Evolutionary conservation across 352 stramenopile species (phyloP).

Genomic region (Phytophthora pinifolia): DNA sequence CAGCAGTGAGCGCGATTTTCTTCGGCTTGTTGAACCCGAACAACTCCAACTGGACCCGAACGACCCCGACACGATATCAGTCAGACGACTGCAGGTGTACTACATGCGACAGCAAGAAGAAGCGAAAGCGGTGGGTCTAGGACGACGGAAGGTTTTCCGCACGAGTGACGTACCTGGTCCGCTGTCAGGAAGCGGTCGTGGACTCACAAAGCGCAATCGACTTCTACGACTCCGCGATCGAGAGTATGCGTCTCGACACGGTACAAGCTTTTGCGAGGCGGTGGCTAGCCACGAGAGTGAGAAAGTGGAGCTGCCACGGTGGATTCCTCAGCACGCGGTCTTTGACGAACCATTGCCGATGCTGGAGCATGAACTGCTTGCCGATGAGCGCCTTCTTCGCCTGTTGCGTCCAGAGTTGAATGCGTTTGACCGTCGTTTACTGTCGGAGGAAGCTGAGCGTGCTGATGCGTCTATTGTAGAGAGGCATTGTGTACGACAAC

Average conservation of each 20-base stretch:
- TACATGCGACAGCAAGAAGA: slow-evolving; percentile 40
- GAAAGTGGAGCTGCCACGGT: slow-evolving; percentile 27
- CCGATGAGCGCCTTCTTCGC: slow-evolving; percentile 55
- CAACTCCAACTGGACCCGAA: slow-evolving; percentile 63
- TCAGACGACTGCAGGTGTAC: slow-evolving; percentile 43
- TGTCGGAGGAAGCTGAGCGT: slow-evolving; percentile 41
- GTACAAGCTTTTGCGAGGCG: slow-evolving; percentile 43
- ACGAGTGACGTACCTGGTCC: slow-evolving; percentile 19
- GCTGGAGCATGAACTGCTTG: slow-evolving; percentile 54
- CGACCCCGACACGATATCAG: slow-evolving; percentile 62
- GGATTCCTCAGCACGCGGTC: slow-evolving; percentile 30
- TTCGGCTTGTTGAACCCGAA: slow-evolving; percentile 45
- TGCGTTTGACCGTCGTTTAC: slow-evolving; percentile 53
- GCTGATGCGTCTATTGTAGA: slow-evolving; percentile 45
- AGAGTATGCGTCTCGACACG: slow-evolving; percentile 44
- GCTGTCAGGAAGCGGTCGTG: slow-evolving; percentile 18
- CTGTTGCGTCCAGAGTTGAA: slow-evolving; percentile 65
- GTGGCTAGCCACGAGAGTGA: slow-evolving; percentile 15
- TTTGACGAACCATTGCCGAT: slow-evolving; percentile 76
- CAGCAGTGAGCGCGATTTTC: slow-evolving; percentile 64
- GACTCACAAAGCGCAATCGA: slow-evolving; percentile 67
- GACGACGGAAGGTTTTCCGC: slow-evolving; percentile 25
- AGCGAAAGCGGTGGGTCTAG: slow-evolving; percentile 32
- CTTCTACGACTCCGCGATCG: slow-evolving; percentile 58
- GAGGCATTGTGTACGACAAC: slow-evolving; percentile 41